Conservation (phyloP, 106 monocot species). For the Vanilla planifolia region DNA sequence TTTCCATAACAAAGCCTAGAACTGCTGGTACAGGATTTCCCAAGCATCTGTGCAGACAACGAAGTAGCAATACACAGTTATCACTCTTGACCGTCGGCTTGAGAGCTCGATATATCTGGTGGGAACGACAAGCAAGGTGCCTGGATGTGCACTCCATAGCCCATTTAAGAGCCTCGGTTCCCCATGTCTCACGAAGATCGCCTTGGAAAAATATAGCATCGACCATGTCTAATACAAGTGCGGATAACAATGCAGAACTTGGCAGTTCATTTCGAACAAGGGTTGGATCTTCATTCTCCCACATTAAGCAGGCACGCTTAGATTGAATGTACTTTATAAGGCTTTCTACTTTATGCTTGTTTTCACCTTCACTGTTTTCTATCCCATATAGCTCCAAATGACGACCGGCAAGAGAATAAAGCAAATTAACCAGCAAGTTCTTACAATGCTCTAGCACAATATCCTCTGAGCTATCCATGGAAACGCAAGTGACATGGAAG, state of each 20-base stretch:
- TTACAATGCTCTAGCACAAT: conserved; percentile 97
- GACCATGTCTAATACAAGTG: conserved; percentile 88
- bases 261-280: conserved; percentile 66
- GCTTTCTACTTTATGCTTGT: conserved; percentile 90
- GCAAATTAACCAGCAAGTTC: conserved; percentile 87
- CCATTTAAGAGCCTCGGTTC: conserved; percentile 92
- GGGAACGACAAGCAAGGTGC: conserved; percentile 95
- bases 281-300: conserved; percentile 97
- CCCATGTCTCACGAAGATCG: conserved; percentile 97
- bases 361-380: conserved; percentile 74
- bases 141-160: conserved; percentile 96
- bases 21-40: conserved; percentile 86
- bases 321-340: conserved; percentile 97
- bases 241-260: conserved; percentile 74
- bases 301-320: conserved; percentile 89
- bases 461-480: conserved; percentile 99
- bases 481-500: conserved; percentile 93
- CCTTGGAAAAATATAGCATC: conserved; percentile 98
- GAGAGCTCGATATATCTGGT: conserved; percentile 94
- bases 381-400: conserved; percentile 89
- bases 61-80: conserved; percentile 77
- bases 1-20: conserved; percentile 95
- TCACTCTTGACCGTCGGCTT: conserved; percentile 81
- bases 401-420: conserved; percentile 92
- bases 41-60: conserved; percentile 85